Conservation (phyloP, 768 basidiomycete genomes). For the Calocybe gangraenosa region DNA sequence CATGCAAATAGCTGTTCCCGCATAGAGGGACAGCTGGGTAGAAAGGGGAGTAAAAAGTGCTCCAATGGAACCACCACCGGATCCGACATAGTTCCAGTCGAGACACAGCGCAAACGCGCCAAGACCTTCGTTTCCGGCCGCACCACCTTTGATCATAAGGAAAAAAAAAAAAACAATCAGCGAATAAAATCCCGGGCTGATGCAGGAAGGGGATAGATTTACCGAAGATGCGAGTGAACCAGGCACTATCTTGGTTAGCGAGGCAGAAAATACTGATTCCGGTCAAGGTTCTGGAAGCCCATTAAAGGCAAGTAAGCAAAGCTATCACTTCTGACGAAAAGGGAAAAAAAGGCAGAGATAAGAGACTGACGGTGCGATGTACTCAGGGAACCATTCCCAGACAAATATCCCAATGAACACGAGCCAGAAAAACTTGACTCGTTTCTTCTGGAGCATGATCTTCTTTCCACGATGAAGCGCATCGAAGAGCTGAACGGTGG, state of each 20-base stretch:
- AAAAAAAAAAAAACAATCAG: neutral
- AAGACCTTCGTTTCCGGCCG: constrained; percentile 59
- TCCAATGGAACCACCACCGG: constrained; percentile 40
- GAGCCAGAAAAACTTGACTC: constrained; percentile 54
- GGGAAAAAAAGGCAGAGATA: constrained; percentile 10
- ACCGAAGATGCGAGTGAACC: constrained; percentile 30
- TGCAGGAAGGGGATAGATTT: neutral
- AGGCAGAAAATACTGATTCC: constrained; percentile 61
- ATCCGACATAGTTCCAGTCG: constrained; percentile 59
- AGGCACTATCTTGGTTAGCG: constrained; percentile 30
- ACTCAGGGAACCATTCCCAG: constrained; percentile 56
- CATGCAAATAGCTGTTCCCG: constrained; percentile 51
- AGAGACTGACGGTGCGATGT: constrained; percentile 33
- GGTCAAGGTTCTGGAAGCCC: constrained; percentile 37
- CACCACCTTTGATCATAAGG: constrained; percentile 40
- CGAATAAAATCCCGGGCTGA: neutral
- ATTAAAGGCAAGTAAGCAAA: too few species aligned
- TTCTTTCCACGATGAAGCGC: constrained; percentile 39
- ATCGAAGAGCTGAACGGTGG: constrained; percentile 38
- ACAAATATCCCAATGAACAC: constrained; percentile 49
- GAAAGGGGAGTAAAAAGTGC: constrained; percentile 49
- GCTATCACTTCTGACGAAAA: too few species aligned
- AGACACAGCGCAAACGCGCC: constrained; percentile 55
- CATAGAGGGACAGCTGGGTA: constrained; percentile 46
- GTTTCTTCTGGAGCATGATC: constrained; percentile 42